These are phyloP conservation scores for Fraxinus paxiana DNA, from an alignment of 305 asterid species.

Conservation along the genomic window DNA sequence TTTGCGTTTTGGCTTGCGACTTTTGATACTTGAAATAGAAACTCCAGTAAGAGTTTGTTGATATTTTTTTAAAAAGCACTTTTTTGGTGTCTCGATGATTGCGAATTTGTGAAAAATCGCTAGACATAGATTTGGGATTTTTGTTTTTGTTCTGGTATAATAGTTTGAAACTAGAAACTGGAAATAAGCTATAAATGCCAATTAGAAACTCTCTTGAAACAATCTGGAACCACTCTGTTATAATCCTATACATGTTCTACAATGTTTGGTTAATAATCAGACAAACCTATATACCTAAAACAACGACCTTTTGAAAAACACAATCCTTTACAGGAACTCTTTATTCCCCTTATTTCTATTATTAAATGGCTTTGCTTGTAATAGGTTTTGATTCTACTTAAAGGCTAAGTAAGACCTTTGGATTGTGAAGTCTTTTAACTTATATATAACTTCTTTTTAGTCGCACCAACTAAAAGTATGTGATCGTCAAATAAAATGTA, in stretches of 20 bases:
- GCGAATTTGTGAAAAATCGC: neutral
- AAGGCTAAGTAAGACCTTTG: neutral
- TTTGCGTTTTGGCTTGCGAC: neutral
- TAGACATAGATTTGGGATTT: neutral
- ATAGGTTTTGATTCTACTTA: neutral
- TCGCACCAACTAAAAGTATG: neutral
- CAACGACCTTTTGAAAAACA: neutral
- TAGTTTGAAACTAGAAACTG: neutral
- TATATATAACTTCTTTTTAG: neutral
- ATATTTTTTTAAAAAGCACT: neutral
- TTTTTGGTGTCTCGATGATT: neutral
- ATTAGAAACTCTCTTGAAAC: neutral
- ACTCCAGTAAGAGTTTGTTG: neutral
- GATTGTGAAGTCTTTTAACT: neutral
- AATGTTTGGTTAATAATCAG: neutral
- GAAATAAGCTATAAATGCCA: neutral
- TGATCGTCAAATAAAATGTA: neutral
- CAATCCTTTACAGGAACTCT: neutral
- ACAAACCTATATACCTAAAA: neutral
- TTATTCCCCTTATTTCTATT: neutral
- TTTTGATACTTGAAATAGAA: neutral
- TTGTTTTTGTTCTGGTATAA: neutral
- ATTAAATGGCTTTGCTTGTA: neutral
- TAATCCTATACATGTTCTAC: neutral
- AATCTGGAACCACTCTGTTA: neutral